Evolutionary conservation across 495 filamentous ascomycete species (phyloP), one percentile per base, ranked within the genome.

Genomic region (Penicillium maclennaniae): DNA sequence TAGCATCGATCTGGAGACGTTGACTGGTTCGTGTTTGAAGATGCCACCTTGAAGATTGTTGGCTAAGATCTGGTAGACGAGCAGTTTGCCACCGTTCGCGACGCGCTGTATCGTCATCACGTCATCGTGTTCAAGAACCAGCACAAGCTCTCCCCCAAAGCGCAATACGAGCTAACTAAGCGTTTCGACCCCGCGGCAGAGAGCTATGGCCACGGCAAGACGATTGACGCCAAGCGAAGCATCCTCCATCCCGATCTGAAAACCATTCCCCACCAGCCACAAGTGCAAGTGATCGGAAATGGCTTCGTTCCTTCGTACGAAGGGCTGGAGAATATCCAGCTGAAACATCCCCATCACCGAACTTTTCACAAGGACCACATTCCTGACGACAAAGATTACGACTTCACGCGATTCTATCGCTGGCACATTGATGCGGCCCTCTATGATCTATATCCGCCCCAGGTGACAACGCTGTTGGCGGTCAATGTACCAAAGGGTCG

Each of bases 371-470:
- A 83, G 41, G 76, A 81, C 36, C 59, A 75, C 38, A 81, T 90
- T 56, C 78, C 83, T 10, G 76, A 73, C 16, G 75, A 79, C 4
- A 82, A 87, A 43, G 85, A 89, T 55, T 72, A 85, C 21, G 77
- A 80, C 40, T 82, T 76, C 65, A 89, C 87, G 6, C 81, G 86
- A 21, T 90, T 88, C 68, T 89, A 87, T 66, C 74, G 87, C 31
- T 90, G 86, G 87, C 87, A 90, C 59, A 88, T 90, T 49, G 87
- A 90, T 62, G 87, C 87, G 9, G 86, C 87, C 7, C 71, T 89
- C 4, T 90, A 90, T 62, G 87, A 79, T 12, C 74, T 87, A 16
- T 79, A 87, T 28, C 86, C 87, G 3, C 84, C 87, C 3, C 71
- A 81, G 27, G 86, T 86, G 8, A 90, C 87, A 0, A 83, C 84